Base-by-base conservation (phyloP, 345 rosid species). In the Geranium rotundifolium region DNA sequence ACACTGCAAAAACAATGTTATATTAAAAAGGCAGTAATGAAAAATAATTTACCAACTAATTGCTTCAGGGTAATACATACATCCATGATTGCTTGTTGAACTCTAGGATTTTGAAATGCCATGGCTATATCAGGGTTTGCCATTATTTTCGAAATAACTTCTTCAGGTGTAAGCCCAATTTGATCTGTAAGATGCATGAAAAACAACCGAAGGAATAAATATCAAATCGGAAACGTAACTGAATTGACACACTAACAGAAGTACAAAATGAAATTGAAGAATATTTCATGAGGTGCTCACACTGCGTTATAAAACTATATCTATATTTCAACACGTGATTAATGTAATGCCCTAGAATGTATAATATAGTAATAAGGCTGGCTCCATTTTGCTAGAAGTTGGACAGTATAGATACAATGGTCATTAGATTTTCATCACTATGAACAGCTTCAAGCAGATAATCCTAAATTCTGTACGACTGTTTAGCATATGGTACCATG, bases 31-130 rank as follows among this genome's bases (percentile, higher is more conserved):
- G 52, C 16, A 14, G 16, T 46, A 46, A 34, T 10, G 46, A 10
- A 37, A 10, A 37, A 37, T 37, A 37, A 37, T 46, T 46, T 2
- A 46, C 16, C 10, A 46, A 9, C 16, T 9, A 46, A 46, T 46
- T 46, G 16, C 14, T 46, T 46, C 52, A 46, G 16, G 12, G 52
- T 46, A 46, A 9, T 52, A 71, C 93, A 58, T 73, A 93, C 99
- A 61, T 93, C 99, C 91, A 93, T 84, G 19, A 93, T 84, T 29
- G 98, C 98, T 72, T 87, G 85, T 67, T 91, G 96, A 70, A 91
- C 89, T 80, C 87, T 84, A 30, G 98, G 98, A 75, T 87, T 91
- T 72, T 91, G 98, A 73, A 91, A 91, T 61, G 96, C 90, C 92
- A 81, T 65, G 58, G 96, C 95, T 63, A 91, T 73, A 29, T 91